Evolutionary conservation across 2,329 filamentous ascomycete genomes (phyloP).

Genomic region (Colletotrichum limetticola): DNA sequence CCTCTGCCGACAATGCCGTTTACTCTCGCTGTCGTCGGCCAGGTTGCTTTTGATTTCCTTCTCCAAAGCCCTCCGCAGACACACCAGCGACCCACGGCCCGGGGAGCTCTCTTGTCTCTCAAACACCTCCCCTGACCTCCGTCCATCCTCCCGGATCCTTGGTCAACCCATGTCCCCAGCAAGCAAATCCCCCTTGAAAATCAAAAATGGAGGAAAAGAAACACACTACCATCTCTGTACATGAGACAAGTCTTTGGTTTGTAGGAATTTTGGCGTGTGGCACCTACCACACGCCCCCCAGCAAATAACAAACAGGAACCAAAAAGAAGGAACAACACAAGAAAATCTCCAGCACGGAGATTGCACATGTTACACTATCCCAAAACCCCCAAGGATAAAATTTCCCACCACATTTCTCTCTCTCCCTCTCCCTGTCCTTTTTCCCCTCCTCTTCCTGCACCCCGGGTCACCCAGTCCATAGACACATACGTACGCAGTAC

Average conservation of each 20-base stretch:
- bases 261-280: not conserved
- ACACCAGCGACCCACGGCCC: too few species aligned
- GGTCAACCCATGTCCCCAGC: not conserved
- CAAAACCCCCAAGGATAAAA: not conserved
- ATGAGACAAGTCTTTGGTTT: not conserved
- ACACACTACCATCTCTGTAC: not conserved
- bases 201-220: not conserved
- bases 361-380: not conserved
- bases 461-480: not conserved
- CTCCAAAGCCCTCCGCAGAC: too few species aligned
- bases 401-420: not conserved
- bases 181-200: not conserved
- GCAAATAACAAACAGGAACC: not conserved
- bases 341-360: not conserved
- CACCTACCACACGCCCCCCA: not conserved
- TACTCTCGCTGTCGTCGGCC: too few species aligned
- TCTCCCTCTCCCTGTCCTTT: not conserved
- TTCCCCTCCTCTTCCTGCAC: not conserved
- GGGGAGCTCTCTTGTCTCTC: not conserved
- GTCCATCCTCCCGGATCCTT: not conserved
- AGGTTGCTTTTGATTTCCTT: too few species aligned
- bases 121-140: not conserved
- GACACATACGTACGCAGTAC: not conserved
- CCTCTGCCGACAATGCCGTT: too few species aligned
- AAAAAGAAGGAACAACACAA: not conserved